These are phyloP conservation scores for Paecilomyces fulvus DNA, from an alignment of 2,329 filamentous ascomycete species.

Conservation along the genomic window DNA sequence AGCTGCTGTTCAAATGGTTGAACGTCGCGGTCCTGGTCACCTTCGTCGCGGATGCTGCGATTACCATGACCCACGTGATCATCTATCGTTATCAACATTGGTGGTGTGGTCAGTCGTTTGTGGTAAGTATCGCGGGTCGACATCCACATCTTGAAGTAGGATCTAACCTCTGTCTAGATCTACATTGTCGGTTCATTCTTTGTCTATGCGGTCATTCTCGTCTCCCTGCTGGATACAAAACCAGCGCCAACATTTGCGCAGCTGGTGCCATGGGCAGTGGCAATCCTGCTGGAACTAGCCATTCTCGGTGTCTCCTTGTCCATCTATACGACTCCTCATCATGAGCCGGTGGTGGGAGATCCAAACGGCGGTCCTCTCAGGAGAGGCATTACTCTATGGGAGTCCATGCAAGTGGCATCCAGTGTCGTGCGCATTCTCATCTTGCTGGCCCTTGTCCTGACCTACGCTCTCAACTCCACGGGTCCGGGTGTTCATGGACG, in stretches of 20 bases:
- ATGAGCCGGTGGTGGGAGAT: constrained; percentile 50
- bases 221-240: constrained; percentile 76
- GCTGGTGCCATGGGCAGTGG: constrained; percentile 68
- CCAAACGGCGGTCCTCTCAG: constrained; percentile 35
- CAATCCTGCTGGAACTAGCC: constrained; percentile 62
- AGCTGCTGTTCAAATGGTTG: constrained; percentile 67
- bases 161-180: constrained; percentile 48
- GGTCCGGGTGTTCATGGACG: constrained; percentile 37
- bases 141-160: neutral
- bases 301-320: constrained; percentile 62
- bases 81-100: constrained; percentile 55
- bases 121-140: constrained; percentile 47
- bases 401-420: constrained; percentile 40
- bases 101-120: constrained; percentile 74
- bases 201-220: constrained; percentile 75
- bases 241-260: constrained; percentile 75
- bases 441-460: constrained; percentile 50
- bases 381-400: constrained; percentile 34
- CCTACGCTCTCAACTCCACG: constrained; percentile 48
- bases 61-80: constrained; percentile 68
- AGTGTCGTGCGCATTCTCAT: constrained; percentile 61
- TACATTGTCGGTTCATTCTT: constrained; percentile 80
- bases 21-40: constrained; percentile 63
- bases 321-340: constrained; percentile 60
- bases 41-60: constrained; percentile 65